Conservation (phyloP, 805 yeast genomes). For the Saccharomycopsis malanga region DNA sequence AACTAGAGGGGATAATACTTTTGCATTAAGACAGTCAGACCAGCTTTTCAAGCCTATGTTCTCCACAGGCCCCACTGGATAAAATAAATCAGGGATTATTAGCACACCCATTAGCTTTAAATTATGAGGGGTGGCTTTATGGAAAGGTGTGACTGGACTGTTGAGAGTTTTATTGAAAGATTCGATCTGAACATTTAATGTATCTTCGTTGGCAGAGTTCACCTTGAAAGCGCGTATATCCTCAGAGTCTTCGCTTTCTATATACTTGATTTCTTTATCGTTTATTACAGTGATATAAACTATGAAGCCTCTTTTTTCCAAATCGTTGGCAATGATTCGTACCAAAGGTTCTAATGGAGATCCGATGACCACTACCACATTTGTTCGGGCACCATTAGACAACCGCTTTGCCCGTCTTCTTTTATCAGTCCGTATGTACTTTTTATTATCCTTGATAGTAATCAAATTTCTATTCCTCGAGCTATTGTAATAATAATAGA, state of each 20-base stretch:
- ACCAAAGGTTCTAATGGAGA: conserved; percentile 72
- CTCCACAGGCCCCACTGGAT: conserved; percentile 64
- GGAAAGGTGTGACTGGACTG: conserved; percentile 50
- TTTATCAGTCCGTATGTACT: conserved; percentile 15
- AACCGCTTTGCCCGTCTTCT: conserved; percentile 56
- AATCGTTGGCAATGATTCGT: conserved; percentile 60
- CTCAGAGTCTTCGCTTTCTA: conserved; percentile 53
- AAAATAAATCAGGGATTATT: conserved; percentile 61
- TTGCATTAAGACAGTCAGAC: conserved; percentile 39
- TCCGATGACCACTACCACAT: conserved; percentile 69
- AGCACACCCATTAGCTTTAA: conserved; percentile 59
- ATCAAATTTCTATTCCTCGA: background rate
- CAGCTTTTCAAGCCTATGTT: conserved; percentile 45
- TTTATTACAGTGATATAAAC: conserved; percentile 58
- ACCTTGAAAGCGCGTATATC: conserved; percentile 65
- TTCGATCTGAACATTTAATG: conserved; percentile 41
- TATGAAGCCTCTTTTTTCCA: conserved; percentile 73
- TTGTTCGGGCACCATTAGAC: conserved; percentile 64
- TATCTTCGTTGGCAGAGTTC: conserved; percentile 35
- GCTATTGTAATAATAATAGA: background rate
- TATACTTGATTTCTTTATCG: conserved; percentile 33
- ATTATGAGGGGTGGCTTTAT: conserved; percentile 48
- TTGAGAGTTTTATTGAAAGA: conserved; percentile 42
- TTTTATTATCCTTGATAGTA: conserved; percentile 14
- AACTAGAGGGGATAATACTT: conserved; percentile 42